Conservation (phyloP, 495 filamentous ascomycete species). For the Hypomontagnella submonticulosa region DNA sequence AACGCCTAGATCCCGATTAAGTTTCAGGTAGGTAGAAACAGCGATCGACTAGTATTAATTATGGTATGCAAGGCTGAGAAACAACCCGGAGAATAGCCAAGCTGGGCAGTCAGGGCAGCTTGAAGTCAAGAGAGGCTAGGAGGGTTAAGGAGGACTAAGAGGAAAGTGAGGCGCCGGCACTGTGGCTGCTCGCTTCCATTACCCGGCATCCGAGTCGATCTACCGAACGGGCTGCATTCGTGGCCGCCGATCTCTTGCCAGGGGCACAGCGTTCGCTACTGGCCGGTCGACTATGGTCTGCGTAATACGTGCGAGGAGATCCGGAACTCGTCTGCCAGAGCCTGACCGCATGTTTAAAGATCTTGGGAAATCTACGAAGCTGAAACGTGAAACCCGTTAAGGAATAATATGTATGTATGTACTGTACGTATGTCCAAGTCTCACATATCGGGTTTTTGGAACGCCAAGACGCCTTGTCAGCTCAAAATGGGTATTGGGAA, state of each 20-base stretch:
- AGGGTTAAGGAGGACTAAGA: too few species aligned
- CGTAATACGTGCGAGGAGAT: conserved; percentile 6
- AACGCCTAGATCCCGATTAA: conserved; percentile 12
- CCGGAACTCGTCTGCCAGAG: conserved; percentile 4
- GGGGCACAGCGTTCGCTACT: conserved; percentile 6
- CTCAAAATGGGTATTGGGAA: conserved; percentile 16
- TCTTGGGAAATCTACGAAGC: conserved; percentile 31
- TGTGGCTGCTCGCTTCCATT: conserved; percentile 12
- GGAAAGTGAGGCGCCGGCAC: conserved; percentile 20
- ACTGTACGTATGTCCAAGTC: conserved; percentile 3
- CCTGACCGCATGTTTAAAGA: conserved; percentile 7
- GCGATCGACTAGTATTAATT: conserved; percentile 19
- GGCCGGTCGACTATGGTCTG: too few species aligned
- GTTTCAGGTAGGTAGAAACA: conserved; percentile 26
- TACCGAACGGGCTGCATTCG: conserved; percentile 32
- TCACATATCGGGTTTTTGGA: conserved; percentile 19
- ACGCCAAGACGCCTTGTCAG: conserved; percentile 33
- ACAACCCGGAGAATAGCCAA: not conserved
- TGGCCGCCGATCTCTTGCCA: conserved; percentile 26
- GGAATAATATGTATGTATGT: too few species aligned
- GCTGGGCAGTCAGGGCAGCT: not conserved
- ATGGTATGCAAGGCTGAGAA: conserved; percentile 30
- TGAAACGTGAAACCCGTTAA: conserved; percentile 8
- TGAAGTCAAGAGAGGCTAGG: not conserved
- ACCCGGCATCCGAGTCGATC: conserved; percentile 36